These are phyloP conservation scores for Fraxinus ornus DNA, from an alignment of 305 asterid genomes.

Conservation along the genomic window DNA sequence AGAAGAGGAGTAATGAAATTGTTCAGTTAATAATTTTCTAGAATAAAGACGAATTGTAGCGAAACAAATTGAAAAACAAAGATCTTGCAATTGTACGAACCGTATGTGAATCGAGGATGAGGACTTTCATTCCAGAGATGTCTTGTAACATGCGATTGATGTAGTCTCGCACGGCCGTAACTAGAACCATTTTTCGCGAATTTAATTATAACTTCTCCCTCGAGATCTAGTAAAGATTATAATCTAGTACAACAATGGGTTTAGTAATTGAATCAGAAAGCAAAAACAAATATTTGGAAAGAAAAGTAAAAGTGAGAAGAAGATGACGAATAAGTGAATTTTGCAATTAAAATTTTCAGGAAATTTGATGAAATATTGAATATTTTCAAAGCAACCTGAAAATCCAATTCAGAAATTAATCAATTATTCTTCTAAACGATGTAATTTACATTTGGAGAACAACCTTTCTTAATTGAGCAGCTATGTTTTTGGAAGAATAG, in stretches of 20 bases:
- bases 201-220: background rate
- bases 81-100: conserved; percentile 29
- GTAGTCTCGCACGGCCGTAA: conserved; percentile 70
- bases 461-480: too few species aligned
- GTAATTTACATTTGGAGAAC: background rate
- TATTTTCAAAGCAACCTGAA: background rate
- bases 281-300: background rate
- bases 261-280: background rate
- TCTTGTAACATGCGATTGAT: conserved; percentile 86
- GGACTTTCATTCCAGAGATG: conserved; percentile 96
- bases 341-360: background rate
- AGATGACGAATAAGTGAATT: background rate
- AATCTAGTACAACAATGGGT: background rate
- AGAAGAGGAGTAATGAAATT: background rate
- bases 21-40: conserved; percentile 15
- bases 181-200: conserved; percentile 54
- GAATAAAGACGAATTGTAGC: background rate
- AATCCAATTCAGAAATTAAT: background rate
- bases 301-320: background rate
- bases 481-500: background rate
- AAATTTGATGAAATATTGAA: background rate
- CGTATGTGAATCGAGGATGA: conserved; percentile 91
- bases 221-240: background rate
- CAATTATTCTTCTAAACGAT: background rate
- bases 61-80: background rate